These are phyloP conservation scores for Ballota nigra DNA, from an alignment of 257 asterid species.

Conservation along the genomic window DNA sequence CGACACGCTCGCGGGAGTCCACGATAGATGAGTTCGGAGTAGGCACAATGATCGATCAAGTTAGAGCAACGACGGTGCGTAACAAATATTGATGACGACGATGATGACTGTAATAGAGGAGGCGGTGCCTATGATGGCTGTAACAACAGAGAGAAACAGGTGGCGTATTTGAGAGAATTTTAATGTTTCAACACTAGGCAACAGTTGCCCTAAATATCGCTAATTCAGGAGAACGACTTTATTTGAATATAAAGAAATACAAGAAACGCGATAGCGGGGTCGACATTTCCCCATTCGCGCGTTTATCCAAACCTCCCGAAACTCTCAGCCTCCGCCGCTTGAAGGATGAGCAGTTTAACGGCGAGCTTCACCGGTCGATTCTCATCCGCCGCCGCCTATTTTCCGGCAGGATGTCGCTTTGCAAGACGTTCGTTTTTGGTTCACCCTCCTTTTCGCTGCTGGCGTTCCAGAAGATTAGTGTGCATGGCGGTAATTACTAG, in stretches of 20 bases:
- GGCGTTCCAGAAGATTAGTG: conserved; percentile 42
- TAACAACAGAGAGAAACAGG: no score
- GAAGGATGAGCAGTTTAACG: conserved; percentile 54
- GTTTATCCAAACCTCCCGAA: conserved; percentile 34
- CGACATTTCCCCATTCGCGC: conserved; percentile 24
- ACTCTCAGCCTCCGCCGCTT: conserved; percentile 14
- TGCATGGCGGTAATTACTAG: conserved; percentile 79
- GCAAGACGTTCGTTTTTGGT: conserved; percentile 14
- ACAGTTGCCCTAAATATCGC: no score
- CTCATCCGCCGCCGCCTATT: conserved; percentile 43
- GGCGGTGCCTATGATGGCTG: no score
- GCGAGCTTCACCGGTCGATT: conserved; percentile 50
- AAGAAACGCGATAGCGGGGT: background rate
- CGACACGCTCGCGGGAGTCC: no score
- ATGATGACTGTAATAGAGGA: no score
- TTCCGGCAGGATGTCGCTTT: conserved; percentile 30
- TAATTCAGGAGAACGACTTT: background rate
- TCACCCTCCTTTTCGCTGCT: conserved; percentile 33
- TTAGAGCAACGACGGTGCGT: no score
- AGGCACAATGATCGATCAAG: no score
- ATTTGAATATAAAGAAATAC: background rate
- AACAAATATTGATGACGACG: no score
- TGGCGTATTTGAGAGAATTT: no score
- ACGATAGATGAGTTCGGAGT: no score
- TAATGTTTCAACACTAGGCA: no score